Percentiles rank a stretch among this genome's conserved stretches.
Evolutionary conservation across 495 filamentous ascomycete genomes (phyloP).

Genomic region (Recurvomyces mirabilis): DNA sequence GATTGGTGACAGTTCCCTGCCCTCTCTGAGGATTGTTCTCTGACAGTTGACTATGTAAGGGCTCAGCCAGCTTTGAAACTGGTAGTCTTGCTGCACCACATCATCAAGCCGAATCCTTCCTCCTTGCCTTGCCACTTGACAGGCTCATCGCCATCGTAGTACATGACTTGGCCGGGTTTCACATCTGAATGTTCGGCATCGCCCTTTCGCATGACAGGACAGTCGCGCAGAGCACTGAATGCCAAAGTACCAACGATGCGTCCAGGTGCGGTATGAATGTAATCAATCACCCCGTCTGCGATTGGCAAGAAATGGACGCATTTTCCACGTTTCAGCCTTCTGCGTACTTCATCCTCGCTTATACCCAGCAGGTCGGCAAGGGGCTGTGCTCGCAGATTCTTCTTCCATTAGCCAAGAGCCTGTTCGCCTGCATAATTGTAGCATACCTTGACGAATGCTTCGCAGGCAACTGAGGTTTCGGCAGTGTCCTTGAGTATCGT

Average conservation of each 20-base stretch:
- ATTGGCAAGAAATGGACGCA: background rate
- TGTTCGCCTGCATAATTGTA: background rate
- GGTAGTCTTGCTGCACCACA: background rate
- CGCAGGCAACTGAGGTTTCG: background rate
- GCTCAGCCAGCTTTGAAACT: background rate
- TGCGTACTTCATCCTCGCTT: background rate
- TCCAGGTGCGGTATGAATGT: background rate
- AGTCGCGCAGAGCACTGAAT: background rate
- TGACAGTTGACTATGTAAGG: no score
- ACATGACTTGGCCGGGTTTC: background rate
- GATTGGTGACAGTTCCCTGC: background rate
- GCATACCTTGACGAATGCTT: background rate
- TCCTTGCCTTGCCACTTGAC: background rate
- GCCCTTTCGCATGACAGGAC: background rate
- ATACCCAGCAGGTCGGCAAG: slow-evolving; percentile 1
- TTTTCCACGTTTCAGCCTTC: background rate
- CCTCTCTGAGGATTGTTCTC: no score
- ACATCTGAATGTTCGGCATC: background rate
- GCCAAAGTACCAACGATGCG: background rate
- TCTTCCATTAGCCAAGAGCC: slow-evolving; percentile 1
- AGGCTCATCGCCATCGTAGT: background rate
- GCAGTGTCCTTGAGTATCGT: background rate
- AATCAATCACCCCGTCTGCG: background rate
- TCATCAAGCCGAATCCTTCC: background rate
- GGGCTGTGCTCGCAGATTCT: background rate